phyloP scores from a whole-genome alignment of 768 basidiomycete species.

The Nevesoporus exiguus region DNA sequence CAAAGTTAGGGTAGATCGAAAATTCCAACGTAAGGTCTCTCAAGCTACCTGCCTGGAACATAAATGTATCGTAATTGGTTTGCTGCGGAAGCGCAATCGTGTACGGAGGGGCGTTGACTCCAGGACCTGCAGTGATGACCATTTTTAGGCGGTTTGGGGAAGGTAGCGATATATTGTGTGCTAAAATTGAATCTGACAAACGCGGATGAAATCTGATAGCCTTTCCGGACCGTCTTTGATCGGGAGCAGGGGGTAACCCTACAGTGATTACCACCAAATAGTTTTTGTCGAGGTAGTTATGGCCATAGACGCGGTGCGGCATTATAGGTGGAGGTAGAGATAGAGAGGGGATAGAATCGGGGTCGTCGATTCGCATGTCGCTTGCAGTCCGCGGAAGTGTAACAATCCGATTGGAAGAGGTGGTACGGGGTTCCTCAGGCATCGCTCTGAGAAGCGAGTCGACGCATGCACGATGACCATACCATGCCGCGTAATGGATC shows the following conservation, averaged over 20 bases:
- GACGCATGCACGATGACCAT: conserved; percentile 75
- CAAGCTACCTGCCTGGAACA: conserved; percentile 81
- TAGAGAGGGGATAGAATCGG: conserved; percentile 91
- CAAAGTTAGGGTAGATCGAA: conserved; percentile 96
- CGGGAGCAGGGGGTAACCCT: conserved; percentile 47
- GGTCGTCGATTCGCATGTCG: conserved; percentile 56
- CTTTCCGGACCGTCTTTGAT: conserved; percentile 34
- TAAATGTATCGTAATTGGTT: conserved; percentile 67
- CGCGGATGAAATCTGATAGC: conserved; percentile 71
- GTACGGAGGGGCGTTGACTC: conserved; percentile 84
- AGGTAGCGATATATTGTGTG: conserved; percentile 63
- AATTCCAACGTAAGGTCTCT: conserved; percentile 80
- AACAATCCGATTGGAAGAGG: conserved; percentile 19
- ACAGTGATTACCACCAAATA: conserved; percentile 84
- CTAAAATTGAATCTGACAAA: conserved; percentile 63
- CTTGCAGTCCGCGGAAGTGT: conserved; percentile 25
- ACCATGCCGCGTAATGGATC: conserved; percentile 96
- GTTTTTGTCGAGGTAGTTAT: conserved; percentile 88
- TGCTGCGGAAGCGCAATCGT: conserved; percentile 82
- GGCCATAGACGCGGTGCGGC: conserved; percentile 95
- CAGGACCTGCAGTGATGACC: conserved; percentile 88
- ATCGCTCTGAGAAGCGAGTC: conserved; percentile 50
- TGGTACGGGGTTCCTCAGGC: conserved; percentile 15
- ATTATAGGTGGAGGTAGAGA: conserved; percentile 97
- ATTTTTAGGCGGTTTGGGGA: conserved; percentile 83